These are phyloP conservation scores for Phytophthora macrochlamydospora DNA, from an alignment of 352 stramenopile genomes.

Conservation along the genomic window DNA sequence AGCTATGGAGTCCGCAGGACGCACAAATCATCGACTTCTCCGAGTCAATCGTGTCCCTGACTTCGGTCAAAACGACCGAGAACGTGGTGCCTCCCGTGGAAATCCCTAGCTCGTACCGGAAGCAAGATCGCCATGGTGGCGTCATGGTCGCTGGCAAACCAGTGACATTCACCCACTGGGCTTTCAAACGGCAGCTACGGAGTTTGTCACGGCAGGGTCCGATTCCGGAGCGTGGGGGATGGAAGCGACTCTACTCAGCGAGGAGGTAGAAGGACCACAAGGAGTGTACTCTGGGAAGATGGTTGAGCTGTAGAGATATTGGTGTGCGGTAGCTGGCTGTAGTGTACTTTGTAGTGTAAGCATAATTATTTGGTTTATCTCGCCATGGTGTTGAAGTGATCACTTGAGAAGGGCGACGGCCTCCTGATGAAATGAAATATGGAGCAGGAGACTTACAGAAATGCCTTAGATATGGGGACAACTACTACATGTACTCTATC, in stretches of 20 bases:
- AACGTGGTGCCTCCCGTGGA: slow-evolving; percentile 32
- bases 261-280: neutral
- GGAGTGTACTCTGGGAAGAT: slow-evolving; percentile 25
- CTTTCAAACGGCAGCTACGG: slow-evolving; percentile 30
- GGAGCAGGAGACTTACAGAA: too few relatives aligned
- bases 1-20: slow-evolving; percentile 14
- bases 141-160: slow-evolving; percentile 22
- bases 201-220: slow-evolving; percentile 12
- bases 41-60: slow-evolving; percentile 19
- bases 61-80: neutral
- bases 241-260: neutral
- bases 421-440: too few relatives aligned
- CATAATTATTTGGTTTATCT: neutral
- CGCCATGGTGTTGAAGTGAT: too few relatives aligned
- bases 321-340: neutral
- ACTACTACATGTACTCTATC: slow-evolving; percentile 3
- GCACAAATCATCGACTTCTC: slow-evolving; percentile 27
- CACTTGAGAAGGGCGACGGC: too few relatives aligned
- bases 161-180: slow-evolving; percentile 35
- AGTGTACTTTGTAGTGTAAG: neutral
- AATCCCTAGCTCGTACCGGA: slow-evolving; percentile 25
- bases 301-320: slow-evolving; percentile 32
- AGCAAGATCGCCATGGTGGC: slow-evolving; percentile 32
- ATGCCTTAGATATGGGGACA: too few relatives aligned
- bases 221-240: slow-evolving; percentile 28